Conservation (phyloP, 768 basidiomycete species). For the Leccinum disarticulatum region DNA sequence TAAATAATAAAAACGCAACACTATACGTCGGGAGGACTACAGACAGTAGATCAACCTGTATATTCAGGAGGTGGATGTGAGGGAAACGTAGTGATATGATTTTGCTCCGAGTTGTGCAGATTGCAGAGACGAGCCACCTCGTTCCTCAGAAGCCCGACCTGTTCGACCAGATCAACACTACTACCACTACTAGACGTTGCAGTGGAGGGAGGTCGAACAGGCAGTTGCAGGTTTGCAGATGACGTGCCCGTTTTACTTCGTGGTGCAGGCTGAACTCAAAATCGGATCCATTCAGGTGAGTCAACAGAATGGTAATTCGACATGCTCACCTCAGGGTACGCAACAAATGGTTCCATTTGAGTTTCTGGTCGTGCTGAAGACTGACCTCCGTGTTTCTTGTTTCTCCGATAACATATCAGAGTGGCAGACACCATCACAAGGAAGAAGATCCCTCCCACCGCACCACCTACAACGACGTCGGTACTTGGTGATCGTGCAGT, state of each 20-base stretch:
- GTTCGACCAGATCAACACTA: background rate
- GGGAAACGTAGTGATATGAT: background rate
- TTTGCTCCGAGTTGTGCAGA: background rate
- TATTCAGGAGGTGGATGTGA: constrained; percentile 6
- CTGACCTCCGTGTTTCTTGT: background rate
- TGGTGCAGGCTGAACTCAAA: background rate
- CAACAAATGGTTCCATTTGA: background rate
- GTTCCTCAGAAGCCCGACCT: background rate
- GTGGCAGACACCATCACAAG: background rate
- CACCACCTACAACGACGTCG: constrained; percentile 9
- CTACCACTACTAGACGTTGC: background rate
- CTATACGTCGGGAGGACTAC: background rate
- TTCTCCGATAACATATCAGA: background rate
- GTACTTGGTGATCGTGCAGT: background rate
- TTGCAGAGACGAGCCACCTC: background rate
- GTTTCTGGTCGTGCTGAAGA: background rate
- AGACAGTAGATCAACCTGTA: background rate
- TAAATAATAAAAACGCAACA: background rate
- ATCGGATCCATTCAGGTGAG: background rate
- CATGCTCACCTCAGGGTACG: background rate
- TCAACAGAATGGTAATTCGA: background rate
- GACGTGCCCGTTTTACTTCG: background rate
- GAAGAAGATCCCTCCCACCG: constrained; percentile 1
- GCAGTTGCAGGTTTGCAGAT: background rate
- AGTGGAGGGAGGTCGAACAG: background rate